These are phyloP conservation scores for Aegle marmelos DNA, from an alignment of 345 rosid species.

Conservation along the genomic window DNA sequence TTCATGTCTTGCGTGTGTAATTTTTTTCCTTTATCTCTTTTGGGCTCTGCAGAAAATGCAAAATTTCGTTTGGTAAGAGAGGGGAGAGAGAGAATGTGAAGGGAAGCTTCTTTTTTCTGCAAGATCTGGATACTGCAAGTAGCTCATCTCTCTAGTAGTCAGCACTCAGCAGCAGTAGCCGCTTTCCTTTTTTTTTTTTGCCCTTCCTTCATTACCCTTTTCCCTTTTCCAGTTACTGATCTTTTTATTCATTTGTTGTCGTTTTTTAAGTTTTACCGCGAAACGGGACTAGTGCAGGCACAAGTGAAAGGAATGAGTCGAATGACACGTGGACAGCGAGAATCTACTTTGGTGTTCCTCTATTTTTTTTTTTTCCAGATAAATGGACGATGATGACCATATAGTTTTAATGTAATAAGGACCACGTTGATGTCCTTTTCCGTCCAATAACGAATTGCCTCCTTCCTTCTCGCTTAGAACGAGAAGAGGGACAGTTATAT, in stretches of 20 bases:
- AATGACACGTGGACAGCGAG: conserved; percentile 24
- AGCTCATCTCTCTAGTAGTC: conserved; percentile 35
- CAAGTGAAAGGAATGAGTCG: conserved; percentile 17
- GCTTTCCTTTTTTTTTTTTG: conserved; percentile 1
- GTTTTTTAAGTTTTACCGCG: not conserved
- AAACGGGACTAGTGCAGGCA: not conserved
- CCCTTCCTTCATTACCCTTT: not conserved
- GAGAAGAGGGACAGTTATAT: conserved; percentile 20
- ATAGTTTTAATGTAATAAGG: not conserved
- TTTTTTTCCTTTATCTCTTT: not conserved
- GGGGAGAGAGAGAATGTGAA: conserved; percentile 5
- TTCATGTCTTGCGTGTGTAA: conserved; percentile 38
- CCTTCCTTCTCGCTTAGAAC: conserved; percentile 26
- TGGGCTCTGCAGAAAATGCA: not conserved
- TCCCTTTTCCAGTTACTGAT: not conserved
- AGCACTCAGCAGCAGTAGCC: conserved; percentile 13
- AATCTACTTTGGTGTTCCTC: not conserved
- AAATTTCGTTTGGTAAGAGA: not conserved
- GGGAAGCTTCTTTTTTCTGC: conserved; percentile 60
- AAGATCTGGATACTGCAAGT: conserved; percentile 61
- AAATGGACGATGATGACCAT: conserved; percentile 25
- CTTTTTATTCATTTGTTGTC: not conserved
- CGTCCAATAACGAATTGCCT: not conserved
- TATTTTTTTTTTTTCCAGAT: not conserved
- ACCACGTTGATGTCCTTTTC: conserved; percentile 12